These are phyloP conservation scores for Phytophthora hybrid DNA, from an alignment of 352 stramenopile species.

Conservation along the genomic window DNA sequence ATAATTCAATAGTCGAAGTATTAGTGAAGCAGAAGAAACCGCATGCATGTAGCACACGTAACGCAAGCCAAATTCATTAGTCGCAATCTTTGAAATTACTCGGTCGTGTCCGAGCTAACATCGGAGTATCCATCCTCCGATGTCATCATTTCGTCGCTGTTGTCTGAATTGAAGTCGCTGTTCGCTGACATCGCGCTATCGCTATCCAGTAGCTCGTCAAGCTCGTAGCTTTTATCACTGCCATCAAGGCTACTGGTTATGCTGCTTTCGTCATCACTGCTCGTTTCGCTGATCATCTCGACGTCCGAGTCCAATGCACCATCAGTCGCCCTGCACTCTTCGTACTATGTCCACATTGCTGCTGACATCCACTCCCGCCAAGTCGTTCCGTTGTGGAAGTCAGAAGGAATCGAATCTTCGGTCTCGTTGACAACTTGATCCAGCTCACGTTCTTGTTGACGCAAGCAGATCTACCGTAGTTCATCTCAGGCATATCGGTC, in stretches of 20 bases:
- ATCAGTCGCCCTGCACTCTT: background rate
- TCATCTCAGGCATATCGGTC: too few relatives aligned
- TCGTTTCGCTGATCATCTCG: conserved; percentile 4
- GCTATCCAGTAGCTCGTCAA: background rate
- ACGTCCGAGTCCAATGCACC: background rate
- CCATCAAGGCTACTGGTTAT: background rate
- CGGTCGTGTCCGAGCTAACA: background rate
- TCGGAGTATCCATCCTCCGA: background rate
- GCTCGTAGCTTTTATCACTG: background rate
- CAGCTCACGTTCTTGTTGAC: background rate
- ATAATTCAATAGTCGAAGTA: background rate
- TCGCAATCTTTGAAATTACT: background rate
- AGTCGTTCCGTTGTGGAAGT: conserved; percentile 8
- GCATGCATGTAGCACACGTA: background rate
- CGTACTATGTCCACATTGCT: conserved; percentile 20
- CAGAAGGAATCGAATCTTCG: conserved; percentile 2
- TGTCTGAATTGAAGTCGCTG: background rate
- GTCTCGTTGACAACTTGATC: background rate
- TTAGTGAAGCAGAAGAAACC: background rate
- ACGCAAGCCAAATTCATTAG: background rate
- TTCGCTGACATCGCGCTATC: background rate
- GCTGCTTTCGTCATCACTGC: background rate
- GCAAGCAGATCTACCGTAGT: too few relatives aligned
- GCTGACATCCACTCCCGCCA: conserved; percentile 12
- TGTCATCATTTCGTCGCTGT: background rate